Base-by-base conservation (phyloP, 257 asterid genomes). In the Handroanthus guayacan region DNA sequence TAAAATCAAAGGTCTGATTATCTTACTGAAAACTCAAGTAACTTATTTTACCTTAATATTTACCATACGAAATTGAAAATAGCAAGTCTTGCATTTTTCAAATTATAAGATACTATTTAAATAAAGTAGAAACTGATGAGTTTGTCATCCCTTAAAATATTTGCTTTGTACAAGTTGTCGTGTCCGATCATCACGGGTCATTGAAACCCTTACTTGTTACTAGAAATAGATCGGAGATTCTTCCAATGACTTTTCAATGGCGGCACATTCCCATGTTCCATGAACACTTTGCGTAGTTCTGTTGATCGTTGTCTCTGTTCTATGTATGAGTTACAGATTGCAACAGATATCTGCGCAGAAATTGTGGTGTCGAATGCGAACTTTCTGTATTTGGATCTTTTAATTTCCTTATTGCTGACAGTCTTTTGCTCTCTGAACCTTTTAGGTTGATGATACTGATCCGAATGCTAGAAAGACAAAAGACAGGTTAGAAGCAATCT, bases 401-500 rank as follows among this genome's bases (percentile, higher is more conserved):
- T 9, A 45, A 18, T 8, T 54, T 78, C 36, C 36, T 55, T 13
- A 17, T 66, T 0, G 55, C 60, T 57, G 10, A 67, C 61, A 43
- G 52, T 17, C 12, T 37, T 36, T 11, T 39, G 36, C 43, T 20
- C 47, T 69, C 60, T 74, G 75, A 66, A 74, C 56, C 56, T 77
- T 67, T 9, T 82, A 93, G 98, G 86, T 93, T 82, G 90, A 91
- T 14, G 89, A 81, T 48, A 81, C 73, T 34, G 97, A 91, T 83
- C 98, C 95, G 37, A 93, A 86, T 86, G 92, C 98, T 65, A 84
- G 71, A 82, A 89, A 87, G 87, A 91, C 92, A 6, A 87, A 80
- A 58, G 88, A 81, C 62, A 86, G 67, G 76, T 75, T 93, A 16
- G 97, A 93, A 54, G 73, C 79, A 57, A 86, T 89, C 80, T 69